phyloP scores from a whole-genome alignment of 2,329 filamentous ascomycete genomes.

The Aspergillus melleus region DNA sequence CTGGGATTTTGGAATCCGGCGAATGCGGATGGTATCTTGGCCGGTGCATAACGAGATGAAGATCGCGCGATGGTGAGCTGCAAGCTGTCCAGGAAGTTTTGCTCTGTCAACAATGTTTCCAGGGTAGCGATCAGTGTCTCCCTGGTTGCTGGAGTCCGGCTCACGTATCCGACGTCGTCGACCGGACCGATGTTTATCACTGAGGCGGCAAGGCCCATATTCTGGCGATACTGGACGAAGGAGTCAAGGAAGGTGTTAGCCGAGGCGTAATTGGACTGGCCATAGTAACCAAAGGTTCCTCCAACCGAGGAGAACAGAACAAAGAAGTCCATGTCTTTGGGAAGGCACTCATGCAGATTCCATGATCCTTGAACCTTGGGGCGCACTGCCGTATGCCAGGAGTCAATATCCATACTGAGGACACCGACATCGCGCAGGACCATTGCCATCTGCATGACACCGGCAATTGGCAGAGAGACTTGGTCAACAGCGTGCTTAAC shows the following conservation, averaged over 20 bases:
- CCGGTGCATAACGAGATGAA: background rate
- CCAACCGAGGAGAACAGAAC: slow-evolving; percentile 35
- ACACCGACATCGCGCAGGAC: slow-evolving; percentile 17
- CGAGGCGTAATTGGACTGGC: slow-evolving; percentile 41
- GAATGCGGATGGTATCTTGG: background rate
- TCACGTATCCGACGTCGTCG: slow-evolving; percentile 22
- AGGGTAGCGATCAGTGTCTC: background rate
- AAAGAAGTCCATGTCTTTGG: slow-evolving; percentile 11
- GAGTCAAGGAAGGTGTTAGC: slow-evolving; percentile 30
- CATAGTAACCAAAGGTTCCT: slow-evolving; percentile 30
- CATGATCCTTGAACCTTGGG: slow-evolving; percentile 19
- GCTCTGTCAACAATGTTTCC: background rate
- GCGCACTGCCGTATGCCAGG: slow-evolving; percentile 1
- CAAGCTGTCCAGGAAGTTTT: background rate
- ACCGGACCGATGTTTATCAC: slow-evolving; percentile 24
- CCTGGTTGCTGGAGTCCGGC: background rate
- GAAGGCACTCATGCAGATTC: slow-evolving; percentile 22
- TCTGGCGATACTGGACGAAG: slow-evolving; percentile 20
- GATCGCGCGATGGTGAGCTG: background rate
- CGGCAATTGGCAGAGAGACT: slow-evolving; percentile 10
- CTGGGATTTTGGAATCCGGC: background rate
- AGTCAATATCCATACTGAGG: slow-evolving; percentile 7
- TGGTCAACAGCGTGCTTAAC: background rate
- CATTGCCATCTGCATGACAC: slow-evolving; percentile 25
- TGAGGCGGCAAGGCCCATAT: slow-evolving; percentile 16